Evolutionary conservation across 331 rosid genomes (phyloP), one percentile per base, ranked within the genome.

Genomic region (Rosa hybrid): DNA sequence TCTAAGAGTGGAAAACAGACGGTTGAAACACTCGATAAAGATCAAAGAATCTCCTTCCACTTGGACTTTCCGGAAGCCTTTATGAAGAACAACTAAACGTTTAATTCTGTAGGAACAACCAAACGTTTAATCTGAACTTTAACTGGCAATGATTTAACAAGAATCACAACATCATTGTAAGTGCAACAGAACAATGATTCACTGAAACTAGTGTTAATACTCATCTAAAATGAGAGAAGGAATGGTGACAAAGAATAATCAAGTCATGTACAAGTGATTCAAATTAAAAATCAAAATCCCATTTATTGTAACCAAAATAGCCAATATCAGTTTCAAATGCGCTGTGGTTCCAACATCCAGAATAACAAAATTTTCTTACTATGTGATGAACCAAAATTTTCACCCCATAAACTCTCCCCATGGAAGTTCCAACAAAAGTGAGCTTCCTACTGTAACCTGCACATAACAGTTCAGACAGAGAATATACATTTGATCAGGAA

Each of bases 181-280:
- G 48, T 39, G 72, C 6, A 13, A 60, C 63, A 45, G 23, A 20
- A 53, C 44, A 16, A 34, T 20, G 50, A 41, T 42, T 4, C 50
- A 18, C 30, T 25, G 80, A 50, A 67, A 23, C 23, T 20, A 50
- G 68, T 39, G 75, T 39, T 38, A 60, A 65, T 74, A 75, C 83
- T 79, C 80, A 30, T 53, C 74, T 30, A 49, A 51, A 78, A 78
- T 25, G 44, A 21, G 14, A 69, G 0, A 10, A 79, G 9, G 56
- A 27, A 75, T 45, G 34, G 30, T 17, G 39, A 44, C 21, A 50
- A 46, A 45, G 50, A 72, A 59, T 44, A 74, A 79, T 46, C 74
- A 86, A 78, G 90, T 80, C 87, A 84, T 90, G 83, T 90, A 82
- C 91, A 82, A 76, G 38, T 84, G 70, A 86, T 79, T 86, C 84